Base-by-base conservation (phyloP, 2,329 filamentous ascomycete species). In the Colletotrichum tamarilloi region DNA sequence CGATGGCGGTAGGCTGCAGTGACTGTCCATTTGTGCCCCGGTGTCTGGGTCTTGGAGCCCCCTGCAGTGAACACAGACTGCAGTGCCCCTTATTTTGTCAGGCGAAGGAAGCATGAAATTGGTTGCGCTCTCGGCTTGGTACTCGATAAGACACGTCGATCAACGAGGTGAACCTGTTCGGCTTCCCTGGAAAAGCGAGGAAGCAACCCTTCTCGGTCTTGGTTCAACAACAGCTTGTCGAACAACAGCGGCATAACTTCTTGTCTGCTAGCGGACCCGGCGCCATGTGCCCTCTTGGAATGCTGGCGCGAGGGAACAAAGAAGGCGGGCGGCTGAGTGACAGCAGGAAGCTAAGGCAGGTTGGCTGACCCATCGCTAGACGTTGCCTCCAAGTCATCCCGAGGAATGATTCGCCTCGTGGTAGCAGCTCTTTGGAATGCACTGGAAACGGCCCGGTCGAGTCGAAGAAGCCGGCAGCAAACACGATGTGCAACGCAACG, bases 351-450 rank as follows among this genome's bases (percentile, higher is more conserved):
- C 42, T 49, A 49, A 49, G 42, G 16, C 19, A 9, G 42, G 42
- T 19, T 69, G 60, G 56, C 55, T 70, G 70, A 69, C 46, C 64
- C 59, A 69, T 32, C 9, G 42, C 42, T 69, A 35, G 42, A 59
- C 46, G 59, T 69, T 55, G 14, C 26, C 53, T 24, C 26, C 52
- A 30, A 67, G 53, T 42, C 28, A 24, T 56, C 32, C 53, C 19
- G 12, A 42, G 26, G 59, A 73, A 73, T 60, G 60, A 32, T 28
- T 35, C 52, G 60, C 67, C 70, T 73, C 70, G 60, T 70, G 67
- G 55, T 56, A 66, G 55, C 38, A 62, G 32, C 26, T 60, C 16
- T 24, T 19, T 73, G 56, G 62, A 73, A 71, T 66, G 67, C 60
- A 24, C 49, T 57, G 67, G 42, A 70, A 70, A 70, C 67, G 70